Conservation (phyloP, 176 grass and related monocot genomes). For the Carex pumila region DNA sequence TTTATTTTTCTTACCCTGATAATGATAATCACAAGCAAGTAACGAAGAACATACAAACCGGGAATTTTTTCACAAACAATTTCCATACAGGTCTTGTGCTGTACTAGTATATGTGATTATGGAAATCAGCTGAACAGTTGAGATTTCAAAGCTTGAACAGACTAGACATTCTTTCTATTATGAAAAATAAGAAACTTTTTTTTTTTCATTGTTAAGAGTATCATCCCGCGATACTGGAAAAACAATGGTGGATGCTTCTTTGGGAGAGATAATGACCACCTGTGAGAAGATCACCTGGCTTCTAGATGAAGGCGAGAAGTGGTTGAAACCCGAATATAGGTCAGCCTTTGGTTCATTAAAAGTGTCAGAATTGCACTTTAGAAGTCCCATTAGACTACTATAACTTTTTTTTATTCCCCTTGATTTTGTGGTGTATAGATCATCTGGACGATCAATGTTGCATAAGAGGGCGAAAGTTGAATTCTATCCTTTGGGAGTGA, state of each 20-base stretch:
- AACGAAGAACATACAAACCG: background rate
- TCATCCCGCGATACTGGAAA: constrained; percentile 96
- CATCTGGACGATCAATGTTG: constrained; percentile 82
- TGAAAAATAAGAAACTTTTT: background rate
- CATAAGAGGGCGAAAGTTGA: constrained; percentile 95
- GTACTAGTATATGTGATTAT: background rate
- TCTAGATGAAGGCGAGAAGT: constrained; percentile 96
- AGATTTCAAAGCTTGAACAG: background rate
- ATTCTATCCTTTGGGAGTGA: constrained; percentile 88
- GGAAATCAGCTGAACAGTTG: background rate
- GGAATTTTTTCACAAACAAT: background rate
- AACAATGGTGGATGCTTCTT: constrained; percentile 96
- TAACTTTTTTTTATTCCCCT: background rate
- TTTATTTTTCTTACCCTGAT: background rate
- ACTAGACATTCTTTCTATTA: background rate
- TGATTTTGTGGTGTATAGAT: constrained; percentile 27
- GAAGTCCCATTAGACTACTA: background rate
- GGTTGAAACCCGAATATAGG: constrained; percentile 99
- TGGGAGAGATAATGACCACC: constrained; percentile 99
- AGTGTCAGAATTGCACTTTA: background rate
- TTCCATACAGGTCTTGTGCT: background rate
- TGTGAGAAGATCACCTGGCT: constrained; percentile 99
- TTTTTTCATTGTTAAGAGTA: constrained; percentile 37
- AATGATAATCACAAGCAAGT: background rate
- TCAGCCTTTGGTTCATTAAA: constrained; percentile 19